Base-by-base conservation (phyloP, 495 filamentous ascomycete species). In the Lineolata rhizophorae region DNA sequence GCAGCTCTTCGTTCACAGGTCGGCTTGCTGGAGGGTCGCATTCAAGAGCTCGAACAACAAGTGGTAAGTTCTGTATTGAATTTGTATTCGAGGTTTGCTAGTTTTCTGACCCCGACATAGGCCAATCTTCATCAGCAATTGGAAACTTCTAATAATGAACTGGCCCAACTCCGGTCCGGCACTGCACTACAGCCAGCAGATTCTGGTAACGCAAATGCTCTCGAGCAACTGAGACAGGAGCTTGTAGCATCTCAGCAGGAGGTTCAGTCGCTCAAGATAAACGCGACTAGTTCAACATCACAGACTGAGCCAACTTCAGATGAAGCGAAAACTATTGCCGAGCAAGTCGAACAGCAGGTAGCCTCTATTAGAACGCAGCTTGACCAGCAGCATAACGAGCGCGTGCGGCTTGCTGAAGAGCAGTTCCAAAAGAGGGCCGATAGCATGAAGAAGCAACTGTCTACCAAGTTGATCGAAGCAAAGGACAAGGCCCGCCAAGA, bases 371-470 rank as follows among this genome's bases (percentile, higher is more conserved):
- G 46, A 4, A 30, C 39, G 2, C 43, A 56, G 15, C 38, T 60
- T 17, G 56, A 62, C 18, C 30, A 40, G 8, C 37, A 52, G 32
- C 48, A 61, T 27, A 35, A 46, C 9, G 42, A 74, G 42, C 66
- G 62, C 26, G 61, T 72, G 21, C 49, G 59, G 27, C 63, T 67
- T 35, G 56, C 57, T 11, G 67, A 74, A 34, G 61, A 70, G 0
- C 72, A 66, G 34, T 48, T 76, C 31, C 71, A 76, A 40, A 56
- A 61, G 34, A 64, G 77, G 19, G 64, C 72, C 1, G 72, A 82
- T 5, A 69, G 64, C 45, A 67, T 87, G 63, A 84, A 79, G 48
- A 61, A 61, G 13, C 52, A 62, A 8, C 65, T 79, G 36, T 76
- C 70, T 35, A 70, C 63, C 42, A 79, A 73, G 44, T 55, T 91